Evolutionary conservation across 805 yeast species (phyloP).

Genomic region (Sugiyamaella qingdaonensis): DNA sequence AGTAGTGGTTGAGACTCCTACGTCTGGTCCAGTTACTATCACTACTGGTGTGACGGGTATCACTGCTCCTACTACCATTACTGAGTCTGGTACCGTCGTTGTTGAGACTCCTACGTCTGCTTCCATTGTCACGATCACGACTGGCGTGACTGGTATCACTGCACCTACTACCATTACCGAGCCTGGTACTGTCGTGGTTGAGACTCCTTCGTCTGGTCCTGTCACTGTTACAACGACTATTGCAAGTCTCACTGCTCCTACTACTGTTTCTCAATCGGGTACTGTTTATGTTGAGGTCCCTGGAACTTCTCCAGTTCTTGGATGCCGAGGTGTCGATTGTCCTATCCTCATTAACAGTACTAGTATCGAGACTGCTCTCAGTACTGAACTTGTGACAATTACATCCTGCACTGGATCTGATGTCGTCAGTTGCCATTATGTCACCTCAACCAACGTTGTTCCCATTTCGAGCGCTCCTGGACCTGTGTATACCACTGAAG

Average conservation of each 20-base stretch:
- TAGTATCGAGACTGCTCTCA: constrained; percentile 1
- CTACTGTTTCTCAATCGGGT: neutral
- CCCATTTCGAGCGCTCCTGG: constrained; percentile 1
- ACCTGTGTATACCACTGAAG: constrained; percentile 1
- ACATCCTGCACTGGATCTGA: constrained; percentile 3
- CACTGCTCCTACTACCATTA: neutral
- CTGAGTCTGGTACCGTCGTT: neutral
- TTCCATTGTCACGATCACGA: neutral
- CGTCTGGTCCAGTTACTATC: neutral
- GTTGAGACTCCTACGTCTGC: constrained; percentile 6
- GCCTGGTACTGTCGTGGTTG: constrained; percentile 1
- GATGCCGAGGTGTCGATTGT: constrained; percentile 2
- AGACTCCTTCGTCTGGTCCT: neutral
- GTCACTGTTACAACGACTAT: constrained; percentile 8
- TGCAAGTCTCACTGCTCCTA: constrained; percentile 4
- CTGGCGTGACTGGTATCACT: constrained; percentile 1
- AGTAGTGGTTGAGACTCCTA: neutral
- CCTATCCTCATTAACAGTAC: neutral
- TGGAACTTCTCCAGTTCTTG: neutral
- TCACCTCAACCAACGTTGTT: constrained; percentile 12
- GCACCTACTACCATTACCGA: constrained; percentile 1
- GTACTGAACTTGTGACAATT: neutral
- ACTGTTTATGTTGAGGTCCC: constrained; percentile 2
- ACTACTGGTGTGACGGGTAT: neutral
- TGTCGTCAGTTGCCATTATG: constrained; percentile 18